Evolutionary conservation across 306 rosid species (phyloP).

Genomic region (Prosopis cineraria): DNA sequence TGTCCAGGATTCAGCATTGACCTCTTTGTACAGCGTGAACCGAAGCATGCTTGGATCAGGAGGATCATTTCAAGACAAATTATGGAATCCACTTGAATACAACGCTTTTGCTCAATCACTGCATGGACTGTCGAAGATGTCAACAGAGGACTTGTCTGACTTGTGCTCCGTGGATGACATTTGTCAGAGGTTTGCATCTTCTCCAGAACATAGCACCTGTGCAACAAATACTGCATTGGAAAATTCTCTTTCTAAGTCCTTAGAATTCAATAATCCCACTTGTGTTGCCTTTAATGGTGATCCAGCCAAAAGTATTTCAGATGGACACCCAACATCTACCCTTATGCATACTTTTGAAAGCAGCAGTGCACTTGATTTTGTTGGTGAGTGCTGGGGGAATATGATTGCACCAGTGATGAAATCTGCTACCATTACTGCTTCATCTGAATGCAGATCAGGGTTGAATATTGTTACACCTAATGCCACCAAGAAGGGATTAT

Average conservation of each 20-base stretch:
- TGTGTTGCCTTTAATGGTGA: conserved; percentile 19
- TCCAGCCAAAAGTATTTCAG: conserved; percentile 4
- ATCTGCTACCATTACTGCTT: conserved; percentile 19
- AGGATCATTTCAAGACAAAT: conserved; percentile 34
- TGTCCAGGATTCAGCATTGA: conserved; percentile 35
- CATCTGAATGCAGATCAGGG: conserved; percentile 51
- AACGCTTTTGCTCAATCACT: neutral
- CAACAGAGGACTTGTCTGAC: conserved; percentile 47
- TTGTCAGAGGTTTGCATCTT: conserved; percentile 60
- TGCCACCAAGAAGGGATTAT: conserved; percentile 56
- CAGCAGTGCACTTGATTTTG: neutral
- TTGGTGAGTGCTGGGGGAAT: neutral
- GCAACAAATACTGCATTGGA: conserved; percentile 32
- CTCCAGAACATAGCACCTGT: conserved; percentile 35
- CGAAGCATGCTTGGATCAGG: neutral
- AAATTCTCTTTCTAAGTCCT: conserved; percentile 43
- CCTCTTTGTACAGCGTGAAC: conserved; percentile 28
- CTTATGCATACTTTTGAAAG: conserved; percentile 21
- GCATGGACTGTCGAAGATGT: neutral
- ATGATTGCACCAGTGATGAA: conserved; percentile 31
- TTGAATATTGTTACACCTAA: conserved; percentile 15
- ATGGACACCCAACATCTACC: conserved; percentile 37
- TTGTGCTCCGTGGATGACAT: conserved; percentile 58
- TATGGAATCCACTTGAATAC: neutral
- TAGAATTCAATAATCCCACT: conserved; percentile 43